Evolutionary conservation across 306 rosid species (phyloP).

Genomic region (Quillaja saponaria): DNA sequence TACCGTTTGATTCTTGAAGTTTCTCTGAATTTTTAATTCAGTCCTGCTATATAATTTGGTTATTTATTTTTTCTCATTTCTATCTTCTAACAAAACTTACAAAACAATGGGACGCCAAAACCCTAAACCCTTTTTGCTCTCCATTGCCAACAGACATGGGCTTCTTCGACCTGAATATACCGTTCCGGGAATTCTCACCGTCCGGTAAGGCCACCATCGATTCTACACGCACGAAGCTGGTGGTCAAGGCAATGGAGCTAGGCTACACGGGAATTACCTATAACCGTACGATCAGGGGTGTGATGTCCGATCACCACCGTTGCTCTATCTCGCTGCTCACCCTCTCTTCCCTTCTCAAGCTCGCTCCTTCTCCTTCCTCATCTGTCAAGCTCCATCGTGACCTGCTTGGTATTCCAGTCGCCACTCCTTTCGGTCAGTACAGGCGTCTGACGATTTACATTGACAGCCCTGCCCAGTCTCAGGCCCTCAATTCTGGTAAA

Average conservation of each 20-base stretch:
- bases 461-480: constrained; percentile 45
- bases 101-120: background rate
- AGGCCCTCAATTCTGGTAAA: constrained; percentile 68
- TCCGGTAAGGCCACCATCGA: constrained; percentile 38
- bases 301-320: constrained; percentile 83
- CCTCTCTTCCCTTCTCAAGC: constrained; percentile 65
- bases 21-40: no score
- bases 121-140: constrained; percentile 5
- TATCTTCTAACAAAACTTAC: no score
- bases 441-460: constrained; percentile 74
- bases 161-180: constrained; percentile 83
- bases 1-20: no score
- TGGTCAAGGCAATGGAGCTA: constrained; percentile 71
- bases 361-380: constrained; percentile 60
- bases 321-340: constrained; percentile 64
- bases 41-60: no score
- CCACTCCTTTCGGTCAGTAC: constrained; percentile 84
- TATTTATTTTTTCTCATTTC: no score
- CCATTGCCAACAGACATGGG: constrained; percentile 40
- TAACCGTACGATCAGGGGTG: constrained; percentile 75
- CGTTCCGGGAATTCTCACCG: constrained; percentile 44
- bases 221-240: constrained; percentile 53
- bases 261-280: constrained; percentile 90
- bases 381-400: constrained; percentile 75
- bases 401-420: constrained; percentile 51